Percentiles rank a stretch among this genome's conserved stretches.
These are phyloP conservation scores for Globisporangium recalcitrans DNA, from an alignment of 352 stramenopile species.

Conservation along the genomic window DNA sequence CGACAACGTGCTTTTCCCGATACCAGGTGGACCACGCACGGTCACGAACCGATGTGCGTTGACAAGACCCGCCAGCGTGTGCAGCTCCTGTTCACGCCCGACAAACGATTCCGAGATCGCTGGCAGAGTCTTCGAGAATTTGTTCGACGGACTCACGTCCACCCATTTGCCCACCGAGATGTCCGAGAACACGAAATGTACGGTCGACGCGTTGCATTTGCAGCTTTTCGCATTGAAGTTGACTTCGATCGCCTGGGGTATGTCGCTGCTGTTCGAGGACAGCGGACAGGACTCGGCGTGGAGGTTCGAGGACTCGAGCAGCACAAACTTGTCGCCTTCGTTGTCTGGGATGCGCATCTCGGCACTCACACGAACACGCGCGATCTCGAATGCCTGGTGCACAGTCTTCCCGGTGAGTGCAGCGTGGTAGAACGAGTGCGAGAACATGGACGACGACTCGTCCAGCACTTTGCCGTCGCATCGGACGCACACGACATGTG, in stretches of 20 bases:
- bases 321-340: conserved; percentile 76
- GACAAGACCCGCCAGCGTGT: conserved; percentile 57
- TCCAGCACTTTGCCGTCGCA: conserved; percentile 64
- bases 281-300: conserved; percentile 48
- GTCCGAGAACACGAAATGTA: conserved; percentile 65
- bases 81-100: conserved; percentile 65
- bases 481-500: conserved; percentile 75
- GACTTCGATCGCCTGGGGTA: conserved; percentile 42
- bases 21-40: conserved; percentile 61
- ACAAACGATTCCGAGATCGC: conserved; percentile 65
- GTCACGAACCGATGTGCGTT: conserved; percentile 64
- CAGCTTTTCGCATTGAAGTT: conserved; percentile 42
- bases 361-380: conserved; percentile 59
- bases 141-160: conserved; percentile 65
- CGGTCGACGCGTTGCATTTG: conserved; percentile 42
- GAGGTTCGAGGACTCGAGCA: conserved; percentile 63
- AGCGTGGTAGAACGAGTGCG: conserved; percentile 76
- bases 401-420: conserved; percentile 67
- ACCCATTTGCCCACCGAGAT: conserved; percentile 72
- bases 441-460: conserved; percentile 70
- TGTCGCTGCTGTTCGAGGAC: conserved; percentile 12
- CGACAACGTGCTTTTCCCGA: conserved; percentile 74
- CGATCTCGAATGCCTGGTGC: conserved; percentile 70
- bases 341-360: conserved; percentile 57
- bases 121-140: conserved; percentile 63